phyloP scores from a whole-genome alignment of 345 rosid species.

The Eucalyptus rudis region DNA sequence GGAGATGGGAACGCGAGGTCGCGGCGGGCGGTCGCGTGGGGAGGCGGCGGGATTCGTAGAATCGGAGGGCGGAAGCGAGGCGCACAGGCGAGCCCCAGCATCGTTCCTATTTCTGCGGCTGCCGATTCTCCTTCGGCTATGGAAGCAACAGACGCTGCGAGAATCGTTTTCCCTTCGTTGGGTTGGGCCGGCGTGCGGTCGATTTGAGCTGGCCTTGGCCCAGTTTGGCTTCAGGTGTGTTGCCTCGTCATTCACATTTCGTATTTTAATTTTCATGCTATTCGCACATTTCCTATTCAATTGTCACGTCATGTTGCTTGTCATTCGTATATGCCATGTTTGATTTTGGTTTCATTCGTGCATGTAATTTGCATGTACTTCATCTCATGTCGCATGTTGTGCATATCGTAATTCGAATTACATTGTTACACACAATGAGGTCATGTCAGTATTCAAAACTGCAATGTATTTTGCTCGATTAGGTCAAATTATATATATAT shows the following conservation, averaged over 20 bases:
- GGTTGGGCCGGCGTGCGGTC: not conserved
- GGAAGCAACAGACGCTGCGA: not conserved
- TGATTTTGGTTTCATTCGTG: not conserved
- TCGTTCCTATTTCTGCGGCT: not conserved
- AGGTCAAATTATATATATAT: not conserved
- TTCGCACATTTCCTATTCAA: not conserved
- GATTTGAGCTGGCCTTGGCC: not conserved
- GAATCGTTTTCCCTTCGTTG: not conserved
- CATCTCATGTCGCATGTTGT: not conserved
- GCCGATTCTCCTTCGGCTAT: not conserved
- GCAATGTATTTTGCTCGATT: accelerated
- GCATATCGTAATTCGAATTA: accelerated
- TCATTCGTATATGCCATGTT: not conserved
- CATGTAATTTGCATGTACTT: not conserved
- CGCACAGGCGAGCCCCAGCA: not conserved
- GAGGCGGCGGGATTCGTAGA: not conserved
- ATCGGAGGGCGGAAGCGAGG: not conserved
- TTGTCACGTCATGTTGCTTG: accelerated
- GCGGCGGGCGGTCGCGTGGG: not conserved
- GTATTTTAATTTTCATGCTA: not conserved
- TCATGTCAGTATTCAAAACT: accelerated
- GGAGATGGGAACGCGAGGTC: not conserved
- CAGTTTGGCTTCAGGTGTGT: not conserved
- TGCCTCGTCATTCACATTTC: not conserved
- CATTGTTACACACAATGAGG: accelerated